Base-by-base conservation (phyloP, 768 basidiomycete genomes). In the Neoboletus brunneissimus region DNA sequence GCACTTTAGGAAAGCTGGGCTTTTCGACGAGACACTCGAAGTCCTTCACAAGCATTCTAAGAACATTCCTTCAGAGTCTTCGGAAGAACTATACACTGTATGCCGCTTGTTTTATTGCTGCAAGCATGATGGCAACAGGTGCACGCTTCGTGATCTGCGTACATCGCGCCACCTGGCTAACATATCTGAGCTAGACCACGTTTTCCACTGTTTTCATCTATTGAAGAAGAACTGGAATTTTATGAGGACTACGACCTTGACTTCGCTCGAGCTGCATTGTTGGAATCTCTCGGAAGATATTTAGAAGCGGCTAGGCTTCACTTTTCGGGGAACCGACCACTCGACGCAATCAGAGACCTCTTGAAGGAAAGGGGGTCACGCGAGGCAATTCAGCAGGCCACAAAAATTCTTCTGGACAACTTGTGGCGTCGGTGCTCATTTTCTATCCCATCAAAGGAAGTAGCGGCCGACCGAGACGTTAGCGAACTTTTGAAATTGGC, bases 201-300 rank as follows among this genome's bases (percentile, higher is more conserved):
- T 77, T 77, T 23, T 51, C 71, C 53, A 11, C 65, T 88, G 2
- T 89, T 89, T 55, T 56, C 72, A 0, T 72, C 77, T 0, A 68
- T 75, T 0, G 80, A 87, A 22, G 81, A 85, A 22, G 75, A 75
- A n/a, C 58, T 85, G n/a, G 77, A 79, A 38, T 89, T 83, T 67
- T 34, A 34, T 34, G 32, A 34, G 12, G 32, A 34, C 32, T 34
- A 34, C 12, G 32, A 34, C 12, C 68, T 88, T 7, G 80, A 83
- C 58, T 56, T 74, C 12, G 78, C 81, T 9, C 81, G 75, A 8
- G 79, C 79, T 0, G 66, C 68, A 0, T 59, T 87, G 9, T 71
- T 85, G 13, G 72, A 75, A 27, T 67, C 70, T 4, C 71, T 77
- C 12, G 77, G 75, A 13, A 73, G 74, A 57, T 75, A 68, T 88